Base-by-base conservation (phyloP, 148 eudicot genomes). In the Cornus controversa region DNA sequence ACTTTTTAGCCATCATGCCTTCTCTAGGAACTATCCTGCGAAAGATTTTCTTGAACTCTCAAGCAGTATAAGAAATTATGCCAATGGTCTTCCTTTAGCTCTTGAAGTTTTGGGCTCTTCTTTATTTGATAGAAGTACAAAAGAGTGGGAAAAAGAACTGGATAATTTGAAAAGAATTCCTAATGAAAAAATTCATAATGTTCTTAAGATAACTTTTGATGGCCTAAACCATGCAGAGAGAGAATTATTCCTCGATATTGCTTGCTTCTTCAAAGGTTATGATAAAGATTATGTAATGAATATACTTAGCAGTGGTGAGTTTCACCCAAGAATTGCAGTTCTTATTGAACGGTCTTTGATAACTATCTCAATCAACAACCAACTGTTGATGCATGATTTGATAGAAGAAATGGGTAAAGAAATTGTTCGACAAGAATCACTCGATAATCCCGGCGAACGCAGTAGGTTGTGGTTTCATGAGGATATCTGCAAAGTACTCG, bases 91-190 rank as follows among this genome's bases (percentile, higher is more conserved):
- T 45, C 78, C 78, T 45, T 6, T 76, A 9, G 78, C 78, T 31
- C 36, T 76, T 9, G 45, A 76, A 67, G 78, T 76, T 25, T 66
- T 76, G 24, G 78, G 78, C n/a, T 66, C 78, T 18, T 67, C 25
- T n/a, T 29, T 76, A 14, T 20, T 6, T 76, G 64, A 26, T 0
- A 65, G 70, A 16, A 6, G 16, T 0, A 11, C 5, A 8, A 0
- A 5, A 0, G 65, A 45, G 7, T 76, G 78, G 78, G 16, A 28
- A 6, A 50, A 54, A 27, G 72, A 64, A 31, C 20, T 76, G 22
- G n/a, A 54, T 16, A 67, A 22, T 31, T 34, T 76, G 26, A 58
- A 69, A 5, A 31, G 67, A 28, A 53, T 34, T 28, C 72, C 65
- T 0, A 0, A 50, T 11, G 1, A 2, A 2, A 5, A 66, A 16